Percentiles rank a stretch among this genome's conserved stretches.
These are phyloP conservation scores for Aspergillus asperescens DNA, from an alignment of 495 filamentous ascomycete genomes.

Conservation along the genomic window DNA sequence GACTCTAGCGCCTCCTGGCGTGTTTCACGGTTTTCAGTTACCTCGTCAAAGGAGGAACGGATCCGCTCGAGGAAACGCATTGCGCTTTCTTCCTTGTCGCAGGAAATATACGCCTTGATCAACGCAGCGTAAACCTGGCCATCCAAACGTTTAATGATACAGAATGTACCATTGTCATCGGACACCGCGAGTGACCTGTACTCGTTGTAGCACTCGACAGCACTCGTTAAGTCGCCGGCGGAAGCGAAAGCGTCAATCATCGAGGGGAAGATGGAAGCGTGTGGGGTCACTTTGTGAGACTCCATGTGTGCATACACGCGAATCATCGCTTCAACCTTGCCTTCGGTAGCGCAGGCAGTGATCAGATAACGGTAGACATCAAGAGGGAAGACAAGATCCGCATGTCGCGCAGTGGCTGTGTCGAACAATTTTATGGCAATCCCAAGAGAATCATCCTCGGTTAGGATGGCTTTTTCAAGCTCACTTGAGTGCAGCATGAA, in stretches of 20 bases:
- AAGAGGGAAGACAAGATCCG: constrained; percentile 53
- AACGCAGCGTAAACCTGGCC: constrained; percentile 81
- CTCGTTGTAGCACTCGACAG: constrained; percentile 92
- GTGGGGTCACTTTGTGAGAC: constrained; percentile 60
- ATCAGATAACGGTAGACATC: constrained; percentile 79
- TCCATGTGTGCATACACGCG: constrained; percentile 89
- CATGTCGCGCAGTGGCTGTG: constrained; percentile 53
- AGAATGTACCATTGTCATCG: constrained; percentile 67
- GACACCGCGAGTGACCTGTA: constrained; percentile 80
- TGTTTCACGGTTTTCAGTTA: constrained; percentile 48
- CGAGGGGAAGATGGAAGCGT: constrained; percentile 73
- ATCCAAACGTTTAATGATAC: constrained; percentile 69
- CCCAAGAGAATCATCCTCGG: constrained; percentile 78
- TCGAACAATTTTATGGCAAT: constrained; percentile 82
- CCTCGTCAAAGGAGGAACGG: constrained; percentile 51
- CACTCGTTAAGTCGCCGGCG: constrained; percentile 72
- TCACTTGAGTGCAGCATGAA: constrained; percentile 88
- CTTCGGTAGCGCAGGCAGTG: constrained; percentile 74
- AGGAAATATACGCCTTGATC: constrained; percentile 77
- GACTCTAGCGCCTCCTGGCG: constrained; percentile 58
- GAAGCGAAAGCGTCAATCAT: constrained; percentile 91
- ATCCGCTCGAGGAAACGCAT: constrained; percentile 79
- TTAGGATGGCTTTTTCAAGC: constrained; percentile 72
- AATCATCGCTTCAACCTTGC: constrained; percentile 79
- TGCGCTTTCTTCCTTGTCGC: constrained; percentile 71